Percentiles rank a stretch among this genome's conserved stretches.
phyloP scores from a whole-genome alignment of 305 asterid genomes.

The Fraxinus albicans region DNA sequence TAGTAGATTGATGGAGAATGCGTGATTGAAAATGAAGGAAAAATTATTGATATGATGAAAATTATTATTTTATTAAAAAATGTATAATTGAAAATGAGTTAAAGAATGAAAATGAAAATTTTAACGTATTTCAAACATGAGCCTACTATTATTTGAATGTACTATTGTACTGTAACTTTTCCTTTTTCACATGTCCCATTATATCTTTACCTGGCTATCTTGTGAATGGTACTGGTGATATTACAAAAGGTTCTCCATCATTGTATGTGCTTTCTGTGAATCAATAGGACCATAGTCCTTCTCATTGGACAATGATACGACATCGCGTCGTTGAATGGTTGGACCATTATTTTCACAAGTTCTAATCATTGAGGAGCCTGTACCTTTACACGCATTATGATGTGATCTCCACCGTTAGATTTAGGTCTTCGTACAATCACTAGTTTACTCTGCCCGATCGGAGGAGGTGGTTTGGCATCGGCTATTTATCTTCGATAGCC shows the following conservation, averaged over 20 bases:
- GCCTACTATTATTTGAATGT: neutral
- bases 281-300: conserved; percentile 27
- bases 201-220: neutral
- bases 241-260: conserved; percentile 16
- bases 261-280: conserved; percentile 15
- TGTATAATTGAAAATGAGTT: no score
- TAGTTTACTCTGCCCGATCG: neutral
- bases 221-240: conserved; percentile 16
- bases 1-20: no score
- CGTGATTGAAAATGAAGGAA: no score
- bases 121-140: no score
- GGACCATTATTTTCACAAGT: neutral
- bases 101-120: no score
- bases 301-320: conserved; percentile 4
- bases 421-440: neutral
- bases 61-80: no score
- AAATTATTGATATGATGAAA: no score
- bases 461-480: no score
- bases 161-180: neutral
- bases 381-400: neutral
- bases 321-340: neutral
- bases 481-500: neutral
- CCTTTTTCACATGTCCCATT: conserved; percentile 22
- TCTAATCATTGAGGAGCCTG: neutral
- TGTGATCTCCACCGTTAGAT: neutral